Evolutionary conservation across 2,329 filamentous ascomycete species (phyloP), one percentile per base, ranked within the genome.

Genomic region (Xylaria sp.): DNA sequence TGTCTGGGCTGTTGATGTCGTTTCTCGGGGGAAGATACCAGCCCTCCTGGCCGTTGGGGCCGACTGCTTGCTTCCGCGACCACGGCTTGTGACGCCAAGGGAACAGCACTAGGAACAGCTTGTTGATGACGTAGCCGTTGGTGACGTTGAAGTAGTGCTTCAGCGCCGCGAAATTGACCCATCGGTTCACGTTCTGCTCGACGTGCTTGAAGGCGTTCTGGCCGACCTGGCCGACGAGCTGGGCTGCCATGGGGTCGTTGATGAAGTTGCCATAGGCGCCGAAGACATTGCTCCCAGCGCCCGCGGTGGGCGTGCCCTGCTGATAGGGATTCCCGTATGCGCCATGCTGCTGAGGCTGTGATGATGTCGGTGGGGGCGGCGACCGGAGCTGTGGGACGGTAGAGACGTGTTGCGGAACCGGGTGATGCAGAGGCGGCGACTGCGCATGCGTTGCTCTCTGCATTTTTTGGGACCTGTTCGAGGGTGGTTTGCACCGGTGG

Each of bases 131-230:
- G 82, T 99, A 99, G 69, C 89, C 92, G 86, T 99, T 99, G 74
- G 94, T 97, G 73, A 99, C 96, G 83, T 98, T 98, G 85, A 99
- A 99, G 87, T 98, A 99, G 83, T 98, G 96, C 82, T 99, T 99
- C 54, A 99, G 87, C 20, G 94, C 93, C 15, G 92, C 91, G 75
- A 98, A 92, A 78, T 94, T 97, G 82, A 99, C 91, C 83, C 95
- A 98, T 81, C 87, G 86, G 73, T 87, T 87, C 73, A 98, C 95
- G 77, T 98, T 98, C 80, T 97, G 93, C 82, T 98, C 96, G 80
- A 98, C 95, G 69, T 96, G 94, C 79, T 91, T 92, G 79, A 98
- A 91, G 25, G 95, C 96, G 62, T 90, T 94, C 85, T 97, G 94
- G 55, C 95, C 95, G 78, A 99, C 92, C 81, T 98, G 94, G 76